Percentiles rank a stretch among this genome's conserved stretches.
Conservation (phyloP, 805 yeast genomes). For the Priceomyces haplophilus region DNA sequence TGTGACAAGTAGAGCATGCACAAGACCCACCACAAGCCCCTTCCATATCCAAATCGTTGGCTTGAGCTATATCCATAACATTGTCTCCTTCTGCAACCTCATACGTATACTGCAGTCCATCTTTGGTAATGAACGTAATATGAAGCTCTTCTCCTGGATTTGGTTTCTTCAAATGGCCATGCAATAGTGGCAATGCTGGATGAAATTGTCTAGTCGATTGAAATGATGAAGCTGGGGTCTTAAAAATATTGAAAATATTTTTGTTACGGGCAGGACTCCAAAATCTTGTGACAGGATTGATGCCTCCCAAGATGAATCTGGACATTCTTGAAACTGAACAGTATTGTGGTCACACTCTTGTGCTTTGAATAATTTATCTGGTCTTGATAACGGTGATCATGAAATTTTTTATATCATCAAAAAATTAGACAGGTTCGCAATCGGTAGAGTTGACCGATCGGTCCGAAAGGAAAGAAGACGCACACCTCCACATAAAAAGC, state of each 20-base stretch:
- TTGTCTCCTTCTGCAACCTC: constrained; percentile 94
- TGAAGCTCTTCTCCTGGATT: constrained; percentile 85
- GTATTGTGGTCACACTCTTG: neutral
- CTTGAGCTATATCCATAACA: constrained; percentile 91
- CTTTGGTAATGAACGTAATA: constrained; percentile 87
- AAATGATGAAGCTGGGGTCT: neutral
- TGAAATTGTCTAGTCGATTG: constrained; percentile 16
- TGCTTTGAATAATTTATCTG: neutral
- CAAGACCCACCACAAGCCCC: constrained; percentile 99
- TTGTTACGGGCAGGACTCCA: neutral
- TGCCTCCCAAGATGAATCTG: neutral
- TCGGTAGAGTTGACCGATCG: too few relatives aligned
- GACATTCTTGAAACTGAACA: neutral
- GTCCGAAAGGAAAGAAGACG: too few relatives aligned
- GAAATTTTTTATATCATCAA: constrained; percentile 1
- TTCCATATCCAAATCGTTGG: constrained; percentile 90
- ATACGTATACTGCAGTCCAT: constrained; percentile 75
- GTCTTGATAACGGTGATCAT: neutral
- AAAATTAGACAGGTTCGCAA: too few relatives aligned
- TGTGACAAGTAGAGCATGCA: constrained; percentile 97
- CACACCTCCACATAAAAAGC: too few relatives aligned
- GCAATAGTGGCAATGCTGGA: constrained; percentile 32
- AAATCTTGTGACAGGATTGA: neutral
- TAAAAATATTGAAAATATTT: neutral
- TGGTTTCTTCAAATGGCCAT: constrained; percentile 89